phyloP scores from a whole-genome alignment of 257 asterid species.

The Solanum commersonii region DNA sequence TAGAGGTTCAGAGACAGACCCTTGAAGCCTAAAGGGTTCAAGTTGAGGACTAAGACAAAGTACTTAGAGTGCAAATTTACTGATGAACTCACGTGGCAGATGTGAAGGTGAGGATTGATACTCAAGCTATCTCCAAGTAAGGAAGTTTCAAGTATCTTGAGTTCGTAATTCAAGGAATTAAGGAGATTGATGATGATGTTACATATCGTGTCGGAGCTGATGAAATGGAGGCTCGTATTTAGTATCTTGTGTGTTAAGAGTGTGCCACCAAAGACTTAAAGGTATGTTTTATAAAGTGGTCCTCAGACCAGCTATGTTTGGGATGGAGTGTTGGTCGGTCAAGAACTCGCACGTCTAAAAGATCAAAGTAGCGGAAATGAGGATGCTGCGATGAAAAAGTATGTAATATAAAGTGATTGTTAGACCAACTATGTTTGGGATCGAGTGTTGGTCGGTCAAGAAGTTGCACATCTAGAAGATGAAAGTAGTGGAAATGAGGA shows the following conservation, averaged over 20 bases:
- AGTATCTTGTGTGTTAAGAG: neutral
- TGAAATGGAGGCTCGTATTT: neutral
- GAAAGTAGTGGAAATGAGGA: neutral
- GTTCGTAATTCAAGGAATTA: neutral
- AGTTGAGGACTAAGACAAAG: neutral
- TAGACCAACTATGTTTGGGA: neutral
- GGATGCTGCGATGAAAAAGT: neutral
- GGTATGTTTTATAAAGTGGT: neutral
- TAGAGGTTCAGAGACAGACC: neutral
- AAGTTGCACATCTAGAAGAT: neutral
- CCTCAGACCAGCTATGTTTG: neutral
- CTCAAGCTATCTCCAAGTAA: neutral
- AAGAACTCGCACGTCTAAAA: neutral
- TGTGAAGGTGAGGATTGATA: neutral
- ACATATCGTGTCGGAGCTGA: neutral
- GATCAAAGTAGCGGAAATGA: neutral
- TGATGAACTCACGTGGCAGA: neutral
- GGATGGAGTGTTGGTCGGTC: neutral
- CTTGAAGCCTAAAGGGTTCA: neutral
- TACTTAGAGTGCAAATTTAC: neutral
- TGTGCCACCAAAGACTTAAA: neutral
- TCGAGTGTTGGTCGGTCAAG: neutral
- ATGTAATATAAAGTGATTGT: neutral
- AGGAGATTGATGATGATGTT: neutral
- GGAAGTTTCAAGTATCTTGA: neutral